A percentile compares a stretch with the other conserved stretches of the same genome.
These are phyloP conservation scores for Castanea sativa DNA, from an alignment of 306 rosid genomes.

Conservation along the genomic window DNA sequence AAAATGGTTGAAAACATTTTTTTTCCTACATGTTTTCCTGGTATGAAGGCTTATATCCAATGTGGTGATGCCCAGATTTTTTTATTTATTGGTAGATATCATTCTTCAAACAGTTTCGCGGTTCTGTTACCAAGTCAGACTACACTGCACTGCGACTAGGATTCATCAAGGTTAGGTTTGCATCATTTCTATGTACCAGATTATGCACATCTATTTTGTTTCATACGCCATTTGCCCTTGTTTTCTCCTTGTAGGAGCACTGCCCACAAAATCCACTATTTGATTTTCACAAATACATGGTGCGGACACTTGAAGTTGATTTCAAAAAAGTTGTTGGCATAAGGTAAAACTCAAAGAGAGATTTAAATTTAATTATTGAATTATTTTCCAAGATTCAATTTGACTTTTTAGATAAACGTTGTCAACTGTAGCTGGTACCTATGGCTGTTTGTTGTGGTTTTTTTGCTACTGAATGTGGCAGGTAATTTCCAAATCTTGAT, in stretches of 20 bases:
- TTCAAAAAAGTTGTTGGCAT: slow-evolving; percentile 78
- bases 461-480: slow-evolving; percentile 66
- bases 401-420: slow-evolving; percentile 11
- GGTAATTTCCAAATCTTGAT: slow-evolving; percentile 46
- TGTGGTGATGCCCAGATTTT: slow-evolving; percentile 12
- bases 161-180: slow-evolving; percentile 61
- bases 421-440: slow-evolving; percentile 67
- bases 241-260: slow-evolving; percentile 50
- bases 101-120: slow-evolving; percentile 79
- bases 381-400: neutral
- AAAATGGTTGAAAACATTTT: neutral
- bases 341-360: slow-evolving; percentile 44
- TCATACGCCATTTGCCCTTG: neutral
- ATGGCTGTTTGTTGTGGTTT: slow-evolving; percentile 90
- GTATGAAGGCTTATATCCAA: neutral
- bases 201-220: neutral
- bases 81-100: slow-evolving; percentile 49
- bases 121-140: slow-evolving; percentile 68
- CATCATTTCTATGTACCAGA: neutral
- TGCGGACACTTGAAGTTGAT: slow-evolving; percentile 64
- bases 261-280: neutral
- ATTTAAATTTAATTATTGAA: slow-evolving; percentile 1
- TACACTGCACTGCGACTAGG: slow-evolving; percentile 74
- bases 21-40: neutral
- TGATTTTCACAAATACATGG: slow-evolving; percentile 61